phyloP scores from a whole-genome alignment of 306 rosid genomes.

The Bauhinia variegata region DNA sequence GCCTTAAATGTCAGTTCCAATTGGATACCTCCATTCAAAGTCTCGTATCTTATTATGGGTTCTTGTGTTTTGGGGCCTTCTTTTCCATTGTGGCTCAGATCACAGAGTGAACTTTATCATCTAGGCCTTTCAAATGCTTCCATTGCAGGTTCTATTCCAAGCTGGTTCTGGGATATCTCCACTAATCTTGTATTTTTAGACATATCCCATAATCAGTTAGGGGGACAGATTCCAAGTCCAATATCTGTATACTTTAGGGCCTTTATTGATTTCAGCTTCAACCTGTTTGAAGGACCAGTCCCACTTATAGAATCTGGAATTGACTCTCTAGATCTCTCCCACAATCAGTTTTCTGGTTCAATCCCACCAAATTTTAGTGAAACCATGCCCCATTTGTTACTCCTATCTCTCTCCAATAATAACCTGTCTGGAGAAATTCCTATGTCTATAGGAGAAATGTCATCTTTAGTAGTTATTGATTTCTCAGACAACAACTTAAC shows the following conservation, averaged over 20 bases:
- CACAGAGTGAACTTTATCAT: background rate
- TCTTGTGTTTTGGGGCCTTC: constrained; percentile 50
- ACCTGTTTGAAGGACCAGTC: constrained; percentile 44
- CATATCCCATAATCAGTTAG: constrained; percentile 45
- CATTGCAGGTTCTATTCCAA: constrained; percentile 43
- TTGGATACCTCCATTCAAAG: constrained; percentile 53
- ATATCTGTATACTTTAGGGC: background rate
- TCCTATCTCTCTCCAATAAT: constrained; percentile 48
- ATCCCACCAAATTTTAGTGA: constrained; percentile 36
- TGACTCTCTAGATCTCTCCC: constrained; percentile 44
- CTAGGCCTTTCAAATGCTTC: constrained; percentile 52
- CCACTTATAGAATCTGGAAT: constrained; percentile 19
- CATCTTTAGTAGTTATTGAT: constrained; percentile 28
- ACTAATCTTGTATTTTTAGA: constrained; percentile 21
- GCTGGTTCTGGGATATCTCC: constrained; percentile 54
- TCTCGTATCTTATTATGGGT: constrained; percentile 19
- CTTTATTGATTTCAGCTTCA: constrained; percentile 45
- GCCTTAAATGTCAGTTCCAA: constrained; percentile 34
- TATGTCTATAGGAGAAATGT: constrained; percentile 31
- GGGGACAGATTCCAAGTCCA: constrained; percentile 47
- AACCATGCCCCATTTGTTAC: background rate
- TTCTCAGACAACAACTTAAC: constrained; percentile 47
- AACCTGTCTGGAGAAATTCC: constrained; percentile 46
- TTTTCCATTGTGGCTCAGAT: constrained; percentile 54
- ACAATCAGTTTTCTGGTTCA: constrained; percentile 46